Percentiles rank a stretch among this genome's conserved stretches.
phyloP scores from a whole-genome alignment of 2,329 filamentous ascomycete species.

The Nemania sp. region DNA sequence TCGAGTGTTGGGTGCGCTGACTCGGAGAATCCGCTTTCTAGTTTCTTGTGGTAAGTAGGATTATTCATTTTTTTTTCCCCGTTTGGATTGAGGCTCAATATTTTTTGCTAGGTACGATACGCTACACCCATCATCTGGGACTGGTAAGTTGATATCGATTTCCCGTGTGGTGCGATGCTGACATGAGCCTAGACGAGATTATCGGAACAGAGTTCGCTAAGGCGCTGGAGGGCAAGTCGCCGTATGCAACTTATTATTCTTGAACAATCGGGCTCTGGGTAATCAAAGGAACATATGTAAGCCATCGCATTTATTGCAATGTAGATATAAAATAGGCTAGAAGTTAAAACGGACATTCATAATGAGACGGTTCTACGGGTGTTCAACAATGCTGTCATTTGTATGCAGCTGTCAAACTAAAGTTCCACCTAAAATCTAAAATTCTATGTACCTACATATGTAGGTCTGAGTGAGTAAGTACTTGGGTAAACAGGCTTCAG shows the following conservation, averaged over 20 bases:
- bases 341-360: not conserved
- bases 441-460: too few species aligned
- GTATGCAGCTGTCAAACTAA: constrained; percentile 21
- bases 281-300: not conserved
- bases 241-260: constrained; percentile 36
- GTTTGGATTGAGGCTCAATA: constrained; percentile 16
- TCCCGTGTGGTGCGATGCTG: constrained; percentile 2
- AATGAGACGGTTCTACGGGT: not conserved
- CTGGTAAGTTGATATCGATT: constrained; percentile 60
- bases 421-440: not conserved
- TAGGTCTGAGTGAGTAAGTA: too few species aligned
- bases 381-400: constrained; percentile 6
- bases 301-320: not conserved
- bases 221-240: constrained; percentile 28
- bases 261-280: not conserved
- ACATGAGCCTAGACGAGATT: constrained; percentile 50
- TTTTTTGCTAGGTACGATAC: constrained; percentile 66
- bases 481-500: too few species aligned
- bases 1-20: constrained; percentile 53
- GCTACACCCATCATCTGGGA: constrained; percentile 76
- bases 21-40: constrained; percentile 61
- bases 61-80: not conserved
- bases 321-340: not conserved
- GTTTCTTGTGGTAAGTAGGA: constrained; percentile 72
- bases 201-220: constrained; percentile 58